Evolutionary conservation across 2,329 filamentous ascomycete species (phyloP), one percentile per base, ranked within the genome.

Genomic region (Alternaria consortialis): DNA sequence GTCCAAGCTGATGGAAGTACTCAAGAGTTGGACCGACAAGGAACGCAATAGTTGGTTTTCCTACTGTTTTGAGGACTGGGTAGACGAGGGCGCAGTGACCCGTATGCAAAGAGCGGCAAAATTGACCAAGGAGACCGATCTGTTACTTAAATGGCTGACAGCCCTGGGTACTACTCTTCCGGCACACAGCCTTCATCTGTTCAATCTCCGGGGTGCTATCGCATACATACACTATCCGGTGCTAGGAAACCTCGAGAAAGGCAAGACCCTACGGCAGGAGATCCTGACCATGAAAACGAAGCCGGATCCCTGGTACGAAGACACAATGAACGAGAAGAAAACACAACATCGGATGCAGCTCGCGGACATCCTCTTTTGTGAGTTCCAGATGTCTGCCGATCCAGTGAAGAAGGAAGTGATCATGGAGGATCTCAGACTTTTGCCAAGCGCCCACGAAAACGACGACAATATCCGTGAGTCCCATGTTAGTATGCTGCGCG

Each of bases 31-130:
- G 53, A 50, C 43, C 5, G 43, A 48, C 4, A 56, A 48, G 8
- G 53, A 56, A 20, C 32, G 43, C 9, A 17, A 50, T 1, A 56
- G 29, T 12, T 56, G 27, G 43, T 56, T 56, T 8, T 20, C 43
- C 12, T 56, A 34, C 17, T 40, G 34, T n/a, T 40, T 56, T 3
- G 12, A 34, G 34, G 43, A 20, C 8, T 36, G 20, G 8, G 39
- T 54, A 7, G 39, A 44, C 34, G 11, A 9, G 9, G 15, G 1
- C 5, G 52, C 52, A 13, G 29, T 44, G 11, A 44, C 39, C 17
- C 52, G 52, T 17, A 44, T 54, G 53, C 43, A 48, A 39, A 50
- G 5, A n/a, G 53, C 43, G 17, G 53, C 53, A 7, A 17, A 42
- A 1, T 8, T 56, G 13, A 7, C 34, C 1, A 17, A 29, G 1